Base-by-base conservation (phyloP, 495 filamentous ascomycete species). In the Jackrogersella minutella region DNA sequence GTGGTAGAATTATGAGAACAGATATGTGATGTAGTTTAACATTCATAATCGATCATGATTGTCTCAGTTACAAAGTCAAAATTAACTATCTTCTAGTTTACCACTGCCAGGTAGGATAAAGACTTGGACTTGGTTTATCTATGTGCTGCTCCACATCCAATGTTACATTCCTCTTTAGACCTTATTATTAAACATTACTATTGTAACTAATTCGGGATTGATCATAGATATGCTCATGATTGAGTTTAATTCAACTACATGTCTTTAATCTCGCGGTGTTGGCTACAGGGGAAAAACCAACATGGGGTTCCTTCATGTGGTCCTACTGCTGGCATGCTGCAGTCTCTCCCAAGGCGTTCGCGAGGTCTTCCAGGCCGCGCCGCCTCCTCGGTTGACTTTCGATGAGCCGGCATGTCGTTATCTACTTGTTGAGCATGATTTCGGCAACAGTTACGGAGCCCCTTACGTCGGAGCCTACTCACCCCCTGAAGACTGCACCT, bases 401-500 rank as follows among this genome's bases (percentile, higher is more conserved):
- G 46, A 62, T 21, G 34, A 16, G 1, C 51, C 63, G 37, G 26
- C 55, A 30, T 73, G 67, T 22, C 59, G 47, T 6, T 59, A 70
- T 31, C 11, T 55, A 2, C 74, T 96, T 36, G 92, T 96, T 85
- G 74, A 86, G 5, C 84, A 93, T 76, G 80, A 81, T 2, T 97
- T 96, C 78, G 91, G 81, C 1, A 87, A 76, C 62, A 93, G 90
- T 66, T 97, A 97, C 69, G 89, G 88, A 10, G 71, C 83, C 10
- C 93, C 93, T 0, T 97, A 90, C 64, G 83, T 94, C 67, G 91
- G 92, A 87, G 88, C 86, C 30, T 77, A 78, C 30, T 93, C 92
- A 62, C 81, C 75, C 0, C 93, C 93, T 1, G 89, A 90, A 0
- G 65, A 73, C 4, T 94, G 90, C 74, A 71, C 81, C 5, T 96